Percentiles rank a stretch among this genome's conserved stretches.
These are phyloP conservation scores for Bombardia bombarda DNA, from an alignment of 495 filamentous ascomycete genomes.

Conservation along the genomic window DNA sequence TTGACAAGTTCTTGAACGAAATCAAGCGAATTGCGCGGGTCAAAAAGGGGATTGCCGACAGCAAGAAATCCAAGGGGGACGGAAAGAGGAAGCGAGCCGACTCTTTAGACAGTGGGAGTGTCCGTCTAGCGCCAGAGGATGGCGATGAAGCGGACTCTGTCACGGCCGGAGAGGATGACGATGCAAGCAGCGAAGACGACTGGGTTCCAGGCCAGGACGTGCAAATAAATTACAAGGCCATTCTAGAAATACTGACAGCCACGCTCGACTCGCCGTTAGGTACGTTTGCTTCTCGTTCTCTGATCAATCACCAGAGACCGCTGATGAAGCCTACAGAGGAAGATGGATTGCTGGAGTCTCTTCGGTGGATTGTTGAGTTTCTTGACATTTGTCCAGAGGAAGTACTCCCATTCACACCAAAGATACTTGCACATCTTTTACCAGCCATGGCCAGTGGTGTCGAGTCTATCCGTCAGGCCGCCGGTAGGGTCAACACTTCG, in stretches of 20 bases:
- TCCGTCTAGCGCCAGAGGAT: conserved; percentile 31
- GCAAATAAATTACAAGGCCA: conserved; percentile 84
- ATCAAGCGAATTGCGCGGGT: conserved; percentile 90
- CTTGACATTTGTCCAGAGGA: conserved; percentile 97
- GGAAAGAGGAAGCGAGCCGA: conserved; percentile 57
- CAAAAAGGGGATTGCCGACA: conserved; percentile 88
- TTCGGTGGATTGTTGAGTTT: conserved; percentile 94
- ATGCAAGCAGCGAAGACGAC: conserved; percentile 66
- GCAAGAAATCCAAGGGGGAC: conserved; percentile 60
- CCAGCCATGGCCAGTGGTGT: conserved; percentile 90
- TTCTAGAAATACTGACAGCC: conserved; percentile 83
- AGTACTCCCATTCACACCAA: conserved; percentile 90
- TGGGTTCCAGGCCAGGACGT: conserved; percentile 98
- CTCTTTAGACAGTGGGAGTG: conserved; percentile 56
- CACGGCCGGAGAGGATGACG: conserved; percentile 49
- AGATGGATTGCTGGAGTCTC: conserved; percentile 79
- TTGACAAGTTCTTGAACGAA: conserved; percentile 90
- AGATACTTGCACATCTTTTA: conserved; percentile 82
- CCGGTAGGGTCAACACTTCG: conserved; percentile 79
- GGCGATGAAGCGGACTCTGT: conserved; percentile 50
- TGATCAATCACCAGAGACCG: conserved; percentile 4
- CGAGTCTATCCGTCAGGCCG: conserved; percentile 80
- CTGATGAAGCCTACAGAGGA: conserved; percentile 51
- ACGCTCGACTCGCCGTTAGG: conserved; percentile 80
- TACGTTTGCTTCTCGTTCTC: conserved; percentile 27